These are phyloP conservation scores for Monilinia fructicola DNA, from an alignment of 2,329 filamentous ascomycete species.

Conservation along the genomic window DNA sequence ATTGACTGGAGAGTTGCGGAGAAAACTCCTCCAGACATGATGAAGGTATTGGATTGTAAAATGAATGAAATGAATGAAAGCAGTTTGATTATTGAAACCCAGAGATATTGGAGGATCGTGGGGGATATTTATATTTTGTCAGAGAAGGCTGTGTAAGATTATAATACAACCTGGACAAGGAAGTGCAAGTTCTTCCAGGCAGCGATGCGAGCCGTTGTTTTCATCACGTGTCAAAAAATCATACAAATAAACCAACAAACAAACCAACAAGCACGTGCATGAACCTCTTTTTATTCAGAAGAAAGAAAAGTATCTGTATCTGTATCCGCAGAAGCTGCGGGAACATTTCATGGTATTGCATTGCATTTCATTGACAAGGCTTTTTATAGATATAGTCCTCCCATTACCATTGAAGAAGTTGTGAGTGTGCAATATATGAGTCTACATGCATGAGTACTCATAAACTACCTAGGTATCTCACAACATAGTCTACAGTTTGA, in stretches of 20 bases:
- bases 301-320: too few relatives aligned
- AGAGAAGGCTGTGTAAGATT: background rate
- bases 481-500: too few relatives aligned
- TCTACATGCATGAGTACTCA: too few relatives aligned
- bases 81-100: background rate
- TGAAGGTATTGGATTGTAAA: constrained; percentile 9
- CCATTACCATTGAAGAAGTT: background rate
- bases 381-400: background rate
- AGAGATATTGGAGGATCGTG: background rate
- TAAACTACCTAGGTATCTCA: too few relatives aligned
- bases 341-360: too few relatives aligned
- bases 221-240: background rate
- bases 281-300: too few relatives aligned
- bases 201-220: background rate
- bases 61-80: background rate
- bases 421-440: too few relatives aligned
- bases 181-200: constrained; percentile 5
- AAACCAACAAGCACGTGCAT: too few relatives aligned
- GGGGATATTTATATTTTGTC: background rate
- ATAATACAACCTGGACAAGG: too few relatives aligned
- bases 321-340: too few relatives aligned
- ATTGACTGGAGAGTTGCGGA: constrained; percentile 56
- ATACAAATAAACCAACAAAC: too few relatives aligned
- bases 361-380: background rate
- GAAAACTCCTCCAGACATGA: constrained; percentile 43